These are phyloP conservation scores for Nigrospora sphaerica DNA, from an alignment of 2,329 filamentous ascomycete species.

Conservation along the genomic window DNA sequence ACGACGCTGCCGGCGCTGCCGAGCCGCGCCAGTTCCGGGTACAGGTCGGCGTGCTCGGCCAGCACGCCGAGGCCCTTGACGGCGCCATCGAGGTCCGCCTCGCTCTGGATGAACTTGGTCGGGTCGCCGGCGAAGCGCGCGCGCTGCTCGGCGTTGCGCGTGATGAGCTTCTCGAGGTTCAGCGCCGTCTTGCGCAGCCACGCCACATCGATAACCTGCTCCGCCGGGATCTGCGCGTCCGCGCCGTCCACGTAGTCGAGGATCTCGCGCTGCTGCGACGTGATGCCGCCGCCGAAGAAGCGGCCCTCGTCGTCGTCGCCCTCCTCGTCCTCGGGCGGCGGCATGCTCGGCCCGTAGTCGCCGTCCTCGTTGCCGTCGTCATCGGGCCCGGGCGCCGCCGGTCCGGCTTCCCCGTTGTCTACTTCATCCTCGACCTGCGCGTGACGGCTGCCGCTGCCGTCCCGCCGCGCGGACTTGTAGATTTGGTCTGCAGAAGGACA, in stretches of 20 bases:
- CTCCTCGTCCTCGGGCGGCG: constrained; percentile 15
- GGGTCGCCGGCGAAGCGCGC: constrained; percentile 36
- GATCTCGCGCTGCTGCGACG: constrained; percentile 70
- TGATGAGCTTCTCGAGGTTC: constrained; percentile 84
- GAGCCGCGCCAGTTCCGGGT: constrained; percentile 20
- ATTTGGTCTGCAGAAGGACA: constrained; percentile 40
- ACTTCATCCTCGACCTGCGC: constrained; percentile 36
- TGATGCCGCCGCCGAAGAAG: constrained; percentile 92
- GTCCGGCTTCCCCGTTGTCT: constrained; percentile 38
- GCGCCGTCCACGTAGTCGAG: constrained; percentile 74
- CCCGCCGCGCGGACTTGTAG: constrained; percentile 55
- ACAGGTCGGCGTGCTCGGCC: constrained; percentile 69
- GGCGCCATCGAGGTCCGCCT: constrained; percentile 81
- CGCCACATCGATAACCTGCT: constrained; percentile 70
- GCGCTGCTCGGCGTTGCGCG: constrained; percentile 81
- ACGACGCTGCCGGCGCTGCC: constrained; percentile 54
- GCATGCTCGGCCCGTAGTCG: constrained; percentile 19
- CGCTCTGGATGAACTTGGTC: constrained; percentile 30
- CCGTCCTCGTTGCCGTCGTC: constrained; percentile 36
- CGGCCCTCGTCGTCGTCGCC: constrained; percentile 82
- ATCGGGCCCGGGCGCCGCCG: constrained; percentile 40
- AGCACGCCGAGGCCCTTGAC: constrained; percentile 84
- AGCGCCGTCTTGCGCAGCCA: constrained; percentile 81
- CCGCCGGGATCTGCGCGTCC: constrained; percentile 26
- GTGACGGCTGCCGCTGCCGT: constrained; percentile 33